phyloP scores from a whole-genome alignment of 148 eudicot genomes.

The Fallopia convolvulus region DNA sequence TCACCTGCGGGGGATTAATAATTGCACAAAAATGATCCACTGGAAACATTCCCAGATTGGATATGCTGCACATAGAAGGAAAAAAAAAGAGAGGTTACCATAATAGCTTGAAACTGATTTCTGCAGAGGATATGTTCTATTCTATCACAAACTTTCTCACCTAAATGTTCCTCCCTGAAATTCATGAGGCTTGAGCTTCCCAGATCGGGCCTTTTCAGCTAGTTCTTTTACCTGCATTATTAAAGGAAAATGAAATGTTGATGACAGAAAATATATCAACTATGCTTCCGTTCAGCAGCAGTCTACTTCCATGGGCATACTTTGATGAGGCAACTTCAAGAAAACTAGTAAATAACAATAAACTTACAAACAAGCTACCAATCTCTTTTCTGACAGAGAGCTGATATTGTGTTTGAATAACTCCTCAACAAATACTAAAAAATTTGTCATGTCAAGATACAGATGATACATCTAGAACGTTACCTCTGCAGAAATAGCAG shows the following conservation, averaged over 20 bases:
- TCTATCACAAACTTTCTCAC: constrained; percentile 25
- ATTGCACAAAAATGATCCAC: constrained; percentile 95
- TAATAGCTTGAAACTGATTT: neutral
- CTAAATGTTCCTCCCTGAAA: constrained; percentile 99
- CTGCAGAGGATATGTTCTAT: neutral
- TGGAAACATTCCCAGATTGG: constrained; percentile 96
- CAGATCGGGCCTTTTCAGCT: constrained; percentile 84
- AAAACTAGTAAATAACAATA: neutral
- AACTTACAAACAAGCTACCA: neutral
- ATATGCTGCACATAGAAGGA: constrained; percentile 51
- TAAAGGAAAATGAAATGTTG: neutral
- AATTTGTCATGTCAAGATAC: neutral
- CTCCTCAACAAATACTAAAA: neutral
- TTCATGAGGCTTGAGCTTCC: constrained; percentile 85
- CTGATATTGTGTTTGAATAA: neutral
- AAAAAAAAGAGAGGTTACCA: neutral
- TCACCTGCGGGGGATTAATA: constrained; percentile 98
- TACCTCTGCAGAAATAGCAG: constrained; percentile 88
- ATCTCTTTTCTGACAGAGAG: too few species aligned
- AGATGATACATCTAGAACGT: neutral
- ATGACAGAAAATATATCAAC: neutral
- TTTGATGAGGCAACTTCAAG: neutral
- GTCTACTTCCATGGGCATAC: neutral
- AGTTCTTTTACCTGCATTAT: constrained; percentile 68
- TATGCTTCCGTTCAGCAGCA: neutral